phyloP scores from a whole-genome alignment of 2,329 filamentous ascomycete species.

The Dothideomycetidae sp. region DNA sequence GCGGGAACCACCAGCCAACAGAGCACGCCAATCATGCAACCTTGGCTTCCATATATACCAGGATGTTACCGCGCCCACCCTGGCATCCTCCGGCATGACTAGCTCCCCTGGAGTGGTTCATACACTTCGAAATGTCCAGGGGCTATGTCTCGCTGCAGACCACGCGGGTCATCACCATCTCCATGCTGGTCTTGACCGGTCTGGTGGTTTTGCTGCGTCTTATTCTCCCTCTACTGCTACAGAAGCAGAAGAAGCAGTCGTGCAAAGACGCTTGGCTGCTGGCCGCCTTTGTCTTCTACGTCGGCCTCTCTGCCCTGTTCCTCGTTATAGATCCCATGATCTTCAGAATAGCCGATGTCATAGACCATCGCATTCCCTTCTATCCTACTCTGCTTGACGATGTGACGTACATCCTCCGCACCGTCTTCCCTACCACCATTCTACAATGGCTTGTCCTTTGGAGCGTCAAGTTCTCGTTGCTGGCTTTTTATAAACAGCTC shows the following conservation, averaged over 20 bases:
- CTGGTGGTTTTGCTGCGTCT: not conserved
- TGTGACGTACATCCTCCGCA: slow-evolving; percentile 6
- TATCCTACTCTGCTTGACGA: slow-evolving; percentile 4
- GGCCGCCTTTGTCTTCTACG: slow-evolving; percentile 1
- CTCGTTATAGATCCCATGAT: slow-evolving; percentile 1
- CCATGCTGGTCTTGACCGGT: slow-evolving; percentile 4
- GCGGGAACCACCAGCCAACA: too few relatives aligned
- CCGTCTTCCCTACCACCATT: slow-evolving; percentile 3
- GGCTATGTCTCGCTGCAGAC: slow-evolving; percentile 4
- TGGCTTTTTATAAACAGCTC: slow-evolving; percentile 7
- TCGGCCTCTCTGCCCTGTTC: slow-evolving; percentile 2
- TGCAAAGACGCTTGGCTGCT: slow-evolving; percentile 6
- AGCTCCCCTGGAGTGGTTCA: too few relatives aligned
- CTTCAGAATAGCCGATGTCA: slow-evolving; percentile 4
- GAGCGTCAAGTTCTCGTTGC: slow-evolving; percentile 7
- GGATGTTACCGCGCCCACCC: too few relatives aligned
- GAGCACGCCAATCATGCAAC: too few relatives aligned
- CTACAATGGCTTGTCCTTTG: slow-evolving; percentile 2
- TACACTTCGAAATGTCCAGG: too few relatives aligned
- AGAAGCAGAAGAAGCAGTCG: slow-evolving; percentile 2
- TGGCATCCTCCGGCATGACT: too few relatives aligned
- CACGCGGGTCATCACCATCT: slow-evolving; percentile 1
- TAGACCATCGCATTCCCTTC: not conserved
- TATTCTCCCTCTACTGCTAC: not conserved
- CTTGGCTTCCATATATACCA: too few relatives aligned